Conservation (phyloP, 176 grass and related monocot genomes). For the Rhynchospora breviuscula region DNA sequence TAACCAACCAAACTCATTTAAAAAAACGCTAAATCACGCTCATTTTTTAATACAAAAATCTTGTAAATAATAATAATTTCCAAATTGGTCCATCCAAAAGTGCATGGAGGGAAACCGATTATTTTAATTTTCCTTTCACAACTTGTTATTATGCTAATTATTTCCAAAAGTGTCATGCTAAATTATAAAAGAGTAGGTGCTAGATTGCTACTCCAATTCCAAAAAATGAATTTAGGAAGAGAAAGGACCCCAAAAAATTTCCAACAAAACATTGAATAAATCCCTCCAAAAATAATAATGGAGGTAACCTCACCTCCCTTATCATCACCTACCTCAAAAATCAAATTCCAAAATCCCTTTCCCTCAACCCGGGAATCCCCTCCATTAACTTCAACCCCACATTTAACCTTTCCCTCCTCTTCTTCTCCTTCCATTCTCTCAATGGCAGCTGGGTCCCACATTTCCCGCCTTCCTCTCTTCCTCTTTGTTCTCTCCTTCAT, state of each 20-base stretch:
- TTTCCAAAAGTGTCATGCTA: neutral
- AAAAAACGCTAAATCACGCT: neutral
- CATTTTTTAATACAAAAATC: neutral
- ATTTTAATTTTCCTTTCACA: neutral
- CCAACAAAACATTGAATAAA: neutral
- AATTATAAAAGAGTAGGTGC: neutral
- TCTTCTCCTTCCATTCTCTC: neutral
- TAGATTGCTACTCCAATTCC: neutral
- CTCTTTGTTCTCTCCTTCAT: slow-evolving; percentile 17
- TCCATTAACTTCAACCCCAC: neutral
- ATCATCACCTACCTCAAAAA: neutral
- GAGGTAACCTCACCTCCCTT: slow-evolving; percentile 3
- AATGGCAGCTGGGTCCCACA: slow-evolving; percentile 31
- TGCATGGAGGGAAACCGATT: neutral
- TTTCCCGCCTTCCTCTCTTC: slow-evolving; percentile 15
- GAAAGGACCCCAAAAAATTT: neutral
- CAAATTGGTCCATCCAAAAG: neutral
- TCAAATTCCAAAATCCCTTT: neutral
- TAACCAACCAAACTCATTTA: neutral
- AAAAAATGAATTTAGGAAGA: neutral
- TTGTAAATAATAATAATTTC: neutral
- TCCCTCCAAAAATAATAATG: neutral
- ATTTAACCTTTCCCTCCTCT: neutral
- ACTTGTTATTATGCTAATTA: neutral
- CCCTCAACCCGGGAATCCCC: neutral